Conservation (phyloP, 441 rosid genomes). For the Arabidopsis hybrid region DNA sequence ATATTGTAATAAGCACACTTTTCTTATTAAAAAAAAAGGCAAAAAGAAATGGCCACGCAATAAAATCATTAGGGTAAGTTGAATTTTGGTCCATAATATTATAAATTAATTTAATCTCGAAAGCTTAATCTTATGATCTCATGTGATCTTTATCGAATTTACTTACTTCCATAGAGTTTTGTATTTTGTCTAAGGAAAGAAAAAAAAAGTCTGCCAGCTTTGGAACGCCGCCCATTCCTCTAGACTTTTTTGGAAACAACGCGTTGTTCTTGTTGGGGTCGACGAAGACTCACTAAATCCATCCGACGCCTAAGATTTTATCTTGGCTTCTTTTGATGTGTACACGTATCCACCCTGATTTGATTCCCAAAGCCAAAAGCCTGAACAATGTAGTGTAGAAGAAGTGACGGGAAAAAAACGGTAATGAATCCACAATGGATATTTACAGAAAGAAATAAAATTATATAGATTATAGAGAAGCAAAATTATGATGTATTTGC, state of each 20-base stretch:
- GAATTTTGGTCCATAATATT: neutral
- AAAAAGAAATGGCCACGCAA: neutral
- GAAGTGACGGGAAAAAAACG: neutral
- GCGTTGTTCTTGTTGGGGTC: conserved; percentile 23
- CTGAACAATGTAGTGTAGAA: too few relatives aligned
- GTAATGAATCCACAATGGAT: neutral
- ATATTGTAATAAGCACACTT: too few relatives aligned
- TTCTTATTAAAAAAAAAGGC: too few relatives aligned
- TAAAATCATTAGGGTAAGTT: neutral
- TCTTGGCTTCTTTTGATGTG: neutral
- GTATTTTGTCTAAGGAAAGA: neutral
- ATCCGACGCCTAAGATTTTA: neutral
- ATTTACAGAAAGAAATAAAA: neutral
- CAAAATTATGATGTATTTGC: neutral
- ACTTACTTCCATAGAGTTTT: neutral
- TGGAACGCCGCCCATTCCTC: conserved; percentile 15
- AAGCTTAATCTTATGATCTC: neutral
- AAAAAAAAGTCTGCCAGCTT: neutral
- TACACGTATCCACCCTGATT: too few relatives aligned
- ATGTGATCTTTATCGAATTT: conserved; percentile 6
- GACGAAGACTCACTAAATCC: conserved; percentile 12
- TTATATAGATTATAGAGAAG: neutral
- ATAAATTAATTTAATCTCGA: neutral
- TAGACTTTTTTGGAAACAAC: conserved; percentile 3
- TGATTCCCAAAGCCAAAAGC: neutral